phyloP scores from a whole-genome alignment of 2,329 filamentous ascomycete genomes.

The Pseudocercospora fijiensis region DNA sequence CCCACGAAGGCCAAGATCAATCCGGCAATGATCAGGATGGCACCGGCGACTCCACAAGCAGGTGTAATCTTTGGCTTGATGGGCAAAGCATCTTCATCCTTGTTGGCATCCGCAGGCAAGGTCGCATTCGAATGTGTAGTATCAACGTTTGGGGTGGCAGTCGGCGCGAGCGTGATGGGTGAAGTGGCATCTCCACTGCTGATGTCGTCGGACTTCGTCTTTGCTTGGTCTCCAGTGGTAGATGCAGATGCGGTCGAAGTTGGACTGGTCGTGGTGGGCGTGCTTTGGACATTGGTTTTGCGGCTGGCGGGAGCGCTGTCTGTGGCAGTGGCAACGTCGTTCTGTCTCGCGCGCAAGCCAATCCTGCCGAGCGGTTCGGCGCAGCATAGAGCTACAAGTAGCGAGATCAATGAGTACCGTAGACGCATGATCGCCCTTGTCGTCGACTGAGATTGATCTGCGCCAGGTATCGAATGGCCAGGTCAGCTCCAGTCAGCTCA shows the following conservation, averaged over 20 bases:
- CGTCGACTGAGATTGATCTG: background rate
- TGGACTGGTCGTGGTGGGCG: slow-evolving; percentile 1
- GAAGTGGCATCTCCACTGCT: slow-evolving; percentile 18
- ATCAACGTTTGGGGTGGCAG: slow-evolving; percentile 8
- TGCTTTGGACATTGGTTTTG: slow-evolving; percentile 8
- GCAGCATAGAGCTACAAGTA: slow-evolving; percentile 13
- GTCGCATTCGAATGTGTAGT: slow-evolving; percentile 13
- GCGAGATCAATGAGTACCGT: background rate
- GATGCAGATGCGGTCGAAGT: slow-evolving; percentile 9
- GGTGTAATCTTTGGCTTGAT: slow-evolving; percentile 74
- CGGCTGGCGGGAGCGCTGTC: background rate
- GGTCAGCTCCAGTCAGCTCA: slow-evolving; percentile 2
- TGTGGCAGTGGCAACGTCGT: slow-evolving; percentile 8
- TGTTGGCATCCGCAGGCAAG: slow-evolving; percentile 5
- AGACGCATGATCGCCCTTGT: slow-evolving; percentile 13
- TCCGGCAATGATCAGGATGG: slow-evolving; percentile 73
- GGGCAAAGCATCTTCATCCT: slow-evolving; percentile 54
- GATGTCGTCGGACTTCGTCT: background rate
- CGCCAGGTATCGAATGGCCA: background rate
- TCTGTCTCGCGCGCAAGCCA: slow-evolving; percentile 13
- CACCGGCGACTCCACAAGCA: slow-evolving; percentile 74
- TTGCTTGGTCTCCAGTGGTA: slow-evolving; percentile 2
- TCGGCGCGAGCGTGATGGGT: slow-evolving; percentile 14
- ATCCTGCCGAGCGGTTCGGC: slow-evolving; percentile 11
- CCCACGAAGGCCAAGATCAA: slow-evolving; percentile 70